Evolutionary conservation across 2,329 filamentous ascomycete species (phyloP), one percentile per base, ranked within the genome.

Genomic region (Nothophoma quercina): DNA sequence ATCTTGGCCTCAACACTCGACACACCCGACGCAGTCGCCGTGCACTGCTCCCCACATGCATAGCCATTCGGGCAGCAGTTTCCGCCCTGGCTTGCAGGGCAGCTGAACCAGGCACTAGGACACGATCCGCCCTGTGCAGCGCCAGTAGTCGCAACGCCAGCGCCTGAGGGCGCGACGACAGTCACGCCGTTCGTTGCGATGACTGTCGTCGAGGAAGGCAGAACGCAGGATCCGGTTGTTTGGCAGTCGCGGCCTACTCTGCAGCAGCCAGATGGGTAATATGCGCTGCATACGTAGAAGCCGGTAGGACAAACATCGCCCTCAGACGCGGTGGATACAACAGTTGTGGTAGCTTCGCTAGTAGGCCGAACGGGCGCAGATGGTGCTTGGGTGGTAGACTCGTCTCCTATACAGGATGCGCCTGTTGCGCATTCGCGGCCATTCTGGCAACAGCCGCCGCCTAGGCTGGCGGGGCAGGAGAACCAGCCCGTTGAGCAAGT

Each of bases 221-320:
- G 77, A 0, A 90, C 89, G 65, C 93, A 98, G 6, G 88, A 90
- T 0, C 70, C 70, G 0, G 89, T 90, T 0, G 87, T 88, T 54
- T 88, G 85, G 75, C 93, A 98, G 75, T 96, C 84, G 16, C 93
- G 85, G 2, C 91, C 93, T 0, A 91, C 92, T 51, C 89, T 89
- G 76, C 93, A 98, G 78, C 93, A 98, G 16, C 91, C 91, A 12
- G 90, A 91, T 2, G 83, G 79, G 53, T 93, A 91, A 54, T 87
- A 86, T 2, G 93, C 93, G 2, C 88, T 85, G 74, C 93, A 98
- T 42, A 91, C 88, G 74, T 98, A 98, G 79, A 93, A 98, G 2
- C 93, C 93, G 0, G 88, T 93, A 0, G 93, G 93, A 64, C 93
- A 98, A 63, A 82, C 67, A 16, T 60, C 58, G 2, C 60, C 58